These are phyloP conservation scores for Neonectria ditissima DNA, from an alignment of 2,329 filamentous ascomycete genomes.

Conservation along the genomic window DNA sequence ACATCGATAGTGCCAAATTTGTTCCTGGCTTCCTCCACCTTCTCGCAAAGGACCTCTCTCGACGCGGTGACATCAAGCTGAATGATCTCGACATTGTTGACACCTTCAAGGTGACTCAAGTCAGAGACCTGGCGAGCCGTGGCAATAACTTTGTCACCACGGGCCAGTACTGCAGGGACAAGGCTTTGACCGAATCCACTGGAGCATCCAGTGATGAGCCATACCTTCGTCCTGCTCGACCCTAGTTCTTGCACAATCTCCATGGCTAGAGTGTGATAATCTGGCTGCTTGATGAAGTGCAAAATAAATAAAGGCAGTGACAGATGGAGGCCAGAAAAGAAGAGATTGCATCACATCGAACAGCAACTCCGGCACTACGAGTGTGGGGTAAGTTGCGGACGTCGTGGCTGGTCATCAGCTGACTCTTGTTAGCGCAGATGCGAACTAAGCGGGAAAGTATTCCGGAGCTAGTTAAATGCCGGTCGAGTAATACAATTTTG, in stretches of 20 bases:
- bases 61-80: neutral
- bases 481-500: neutral
- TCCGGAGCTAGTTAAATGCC: neutral
- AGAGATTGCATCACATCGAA: neutral
- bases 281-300: neutral
- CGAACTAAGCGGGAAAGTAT: neutral
- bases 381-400: neutral
- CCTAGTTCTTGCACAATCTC: neutral
- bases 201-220: conserved; percentile 1
- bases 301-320: neutral
- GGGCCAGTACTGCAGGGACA: neutral
- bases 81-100: neutral
- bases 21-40: neutral
- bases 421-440: neutral
- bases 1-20: conserved; percentile 9
- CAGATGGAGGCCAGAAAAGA: neutral
- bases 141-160: conserved; percentile 8
- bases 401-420: neutral
- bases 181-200: neutral
- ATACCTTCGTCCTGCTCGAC: neutral
- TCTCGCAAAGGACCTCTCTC: neutral
- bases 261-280: neutral
- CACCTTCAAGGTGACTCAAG: neutral
- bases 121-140: neutral
- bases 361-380: neutral